Conservation (phyloP, 2,329 filamentous ascomycete genomes). For the Sclerotinia spermophila region DNA sequence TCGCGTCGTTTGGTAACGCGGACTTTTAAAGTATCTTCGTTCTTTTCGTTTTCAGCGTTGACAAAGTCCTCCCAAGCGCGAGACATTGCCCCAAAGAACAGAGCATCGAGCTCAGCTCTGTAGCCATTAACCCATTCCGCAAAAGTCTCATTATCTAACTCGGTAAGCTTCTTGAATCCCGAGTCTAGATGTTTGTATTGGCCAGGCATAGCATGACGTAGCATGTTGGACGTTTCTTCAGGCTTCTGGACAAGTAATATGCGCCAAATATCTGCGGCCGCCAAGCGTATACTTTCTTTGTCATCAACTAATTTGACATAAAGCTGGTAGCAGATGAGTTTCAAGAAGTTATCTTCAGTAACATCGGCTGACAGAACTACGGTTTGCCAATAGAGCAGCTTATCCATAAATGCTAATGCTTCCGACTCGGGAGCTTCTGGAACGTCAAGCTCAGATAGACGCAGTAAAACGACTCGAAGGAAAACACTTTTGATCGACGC, state of each 20-base stretch:
- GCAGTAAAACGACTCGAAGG: slow-evolving; percentile 72
- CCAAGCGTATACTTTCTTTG: slow-evolving; percentile 62
- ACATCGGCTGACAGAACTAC: slow-evolving; percentile 78
- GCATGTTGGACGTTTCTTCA: slow-evolving; percentile 68
- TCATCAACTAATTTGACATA: slow-evolving; percentile 82
- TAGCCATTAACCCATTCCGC: slow-evolving; percentile 84
- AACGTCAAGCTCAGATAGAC: slow-evolving; percentile 79
- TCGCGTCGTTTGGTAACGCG: slow-evolving; percentile 76
- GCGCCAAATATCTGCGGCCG: slow-evolving; percentile 83
- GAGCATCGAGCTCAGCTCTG: slow-evolving; percentile 68
- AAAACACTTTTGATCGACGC: slow-evolving; percentile 72
- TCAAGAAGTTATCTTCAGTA: slow-evolving; percentile 75
- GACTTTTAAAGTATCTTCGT: slow-evolving; percentile 67
- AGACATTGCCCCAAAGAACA: slow-evolving; percentile 80
- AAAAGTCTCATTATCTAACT: slow-evolving; percentile 86
- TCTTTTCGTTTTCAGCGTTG: slow-evolving; percentile 72
- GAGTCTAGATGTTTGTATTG: slow-evolving; percentile 69
- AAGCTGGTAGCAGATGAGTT: slow-evolving; percentile 85
- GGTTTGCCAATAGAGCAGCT: slow-evolving; percentile 93
- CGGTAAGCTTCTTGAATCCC: slow-evolving; percentile 79
- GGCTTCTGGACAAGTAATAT: slow-evolving; percentile 93
- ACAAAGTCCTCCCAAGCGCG: slow-evolving; percentile 89
- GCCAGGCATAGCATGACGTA: slow-evolving; percentile 66
- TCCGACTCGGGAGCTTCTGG: slow-evolving; percentile 56
- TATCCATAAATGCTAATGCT: slow-evolving; percentile 70